A percentile compares a stretch with the other conserved stretches of the same genome.
Conservation (phyloP, 441 rosid genomes). For the Pelargonium cotyledonis region DNA sequence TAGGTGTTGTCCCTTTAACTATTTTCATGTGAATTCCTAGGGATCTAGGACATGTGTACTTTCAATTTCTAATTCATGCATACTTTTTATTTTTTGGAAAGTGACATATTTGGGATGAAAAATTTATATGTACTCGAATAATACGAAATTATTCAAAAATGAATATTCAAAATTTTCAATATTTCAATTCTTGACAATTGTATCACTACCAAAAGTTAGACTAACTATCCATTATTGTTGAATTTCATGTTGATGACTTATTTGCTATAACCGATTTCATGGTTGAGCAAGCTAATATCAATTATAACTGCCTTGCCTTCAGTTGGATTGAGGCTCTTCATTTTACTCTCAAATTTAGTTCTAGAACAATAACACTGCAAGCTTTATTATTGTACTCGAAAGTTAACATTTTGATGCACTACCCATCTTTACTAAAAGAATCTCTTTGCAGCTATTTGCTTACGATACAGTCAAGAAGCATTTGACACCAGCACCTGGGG, state of each 20-base stretch:
- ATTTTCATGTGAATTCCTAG: too few species aligned
- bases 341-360: background rate
- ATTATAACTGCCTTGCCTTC: background rate
- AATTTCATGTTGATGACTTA: background rate
- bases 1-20: too few species aligned
- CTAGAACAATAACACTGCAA: background rate
- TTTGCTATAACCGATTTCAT: background rate
- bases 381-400: background rate
- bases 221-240: too few species aligned
- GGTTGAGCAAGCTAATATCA: background rate
- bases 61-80: too few species aligned
- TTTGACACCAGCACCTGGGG: constrained; percentile 61
- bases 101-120: too few species aligned
- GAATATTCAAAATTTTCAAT: background rate
- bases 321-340: background rate
- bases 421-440: background rate
- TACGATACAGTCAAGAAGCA: constrained; percentile 79
- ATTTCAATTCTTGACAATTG: background rate
- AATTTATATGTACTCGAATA: too few species aligned
- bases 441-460: constrained; percentile 58
- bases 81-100: too few species aligned
- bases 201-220: too few species aligned
- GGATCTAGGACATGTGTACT: too few species aligned
- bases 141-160: background rate
- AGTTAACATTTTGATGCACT: background rate